Evolutionary conservation across 163 green algal species (phyloP).

Genomic region (Chloromonas sp.): DNA sequence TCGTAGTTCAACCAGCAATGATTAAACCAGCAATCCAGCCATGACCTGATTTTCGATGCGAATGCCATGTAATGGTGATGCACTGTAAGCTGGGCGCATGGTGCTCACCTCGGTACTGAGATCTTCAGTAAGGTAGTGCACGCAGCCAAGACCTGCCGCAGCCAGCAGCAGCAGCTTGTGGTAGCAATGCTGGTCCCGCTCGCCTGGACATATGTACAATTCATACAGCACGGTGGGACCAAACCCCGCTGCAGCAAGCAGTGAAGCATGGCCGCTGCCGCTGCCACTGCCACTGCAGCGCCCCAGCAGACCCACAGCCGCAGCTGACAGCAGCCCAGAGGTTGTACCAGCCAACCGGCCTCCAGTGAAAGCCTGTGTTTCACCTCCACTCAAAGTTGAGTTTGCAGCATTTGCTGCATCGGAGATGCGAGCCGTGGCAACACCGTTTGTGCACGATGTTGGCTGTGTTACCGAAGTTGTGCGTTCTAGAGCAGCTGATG

Average conservation of each 20-base stretch:
- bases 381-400: too few relatives aligned
- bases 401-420: neutral
- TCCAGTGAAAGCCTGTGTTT: too few relatives aligned
- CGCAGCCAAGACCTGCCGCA: slow-evolving; percentile 29
- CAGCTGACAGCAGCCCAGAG: neutral
- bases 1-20: too few relatives aligned
- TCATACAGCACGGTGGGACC: slow-evolving; percentile 9
- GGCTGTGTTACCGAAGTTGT: too few relatives aligned
- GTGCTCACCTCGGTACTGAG: slow-evolving; percentile 8
- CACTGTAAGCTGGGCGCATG: too few relatives aligned
- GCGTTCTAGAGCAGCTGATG: too few relatives aligned
- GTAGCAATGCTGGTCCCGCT: slow-evolving; percentile 57
- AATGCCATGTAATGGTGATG: too few relatives aligned
- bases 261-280: neutral
- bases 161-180: slow-evolving; percentile 67
- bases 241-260: neutral
- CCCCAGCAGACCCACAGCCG: neutral
- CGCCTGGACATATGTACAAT: slow-evolving; percentile 38
- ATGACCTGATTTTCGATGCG: too few relatives aligned
- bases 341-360: neutral
- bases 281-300: neutral
- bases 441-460: too few relatives aligned
- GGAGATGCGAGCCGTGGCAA: neutral
- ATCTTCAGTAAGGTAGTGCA: slow-evolving; percentile 26
- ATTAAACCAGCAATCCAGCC: too few relatives aligned